These are phyloP conservation scores for Eutrema salsugineum DNA, from an alignment of 441 rosid species.

Conservation along the genomic window DNA sequence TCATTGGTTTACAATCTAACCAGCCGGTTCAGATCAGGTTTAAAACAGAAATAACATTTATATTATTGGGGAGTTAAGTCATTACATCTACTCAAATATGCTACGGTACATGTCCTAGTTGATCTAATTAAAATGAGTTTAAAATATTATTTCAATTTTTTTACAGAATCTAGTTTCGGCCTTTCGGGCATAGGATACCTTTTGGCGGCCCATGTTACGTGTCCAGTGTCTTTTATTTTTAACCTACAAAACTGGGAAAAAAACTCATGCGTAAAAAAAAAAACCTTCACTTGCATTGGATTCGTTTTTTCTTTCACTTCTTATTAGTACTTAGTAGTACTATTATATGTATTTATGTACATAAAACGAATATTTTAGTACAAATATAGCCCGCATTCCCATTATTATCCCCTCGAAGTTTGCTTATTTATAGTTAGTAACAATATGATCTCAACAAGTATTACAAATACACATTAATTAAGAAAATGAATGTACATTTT, in stretches of 20 bases:
- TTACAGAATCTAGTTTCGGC: not conserved
- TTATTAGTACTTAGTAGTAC: not conserved
- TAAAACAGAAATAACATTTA: too few relatives aligned
- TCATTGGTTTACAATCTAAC: not conserved
- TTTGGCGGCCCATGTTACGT: slow-evolving; percentile 12
- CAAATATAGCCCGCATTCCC: not conserved
- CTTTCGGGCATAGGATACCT: slow-evolving; percentile 17
- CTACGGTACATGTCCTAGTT: not conserved
- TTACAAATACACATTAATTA: not conserved
- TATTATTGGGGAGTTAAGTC: too few relatives aligned
- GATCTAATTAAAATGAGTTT: not conserved
- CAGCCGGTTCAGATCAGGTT: not conserved
- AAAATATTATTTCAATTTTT: not conserved
- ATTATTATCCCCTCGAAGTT: not conserved
- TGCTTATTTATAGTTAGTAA: not conserved
- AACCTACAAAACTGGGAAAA: not conserved
- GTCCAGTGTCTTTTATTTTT: not conserved
- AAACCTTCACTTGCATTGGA: slow-evolving; percentile 7
- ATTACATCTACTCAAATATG: not conserved
- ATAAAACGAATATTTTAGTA: slow-evolving; percentile 1
- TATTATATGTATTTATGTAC: not conserved
- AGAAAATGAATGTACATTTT: not conserved
- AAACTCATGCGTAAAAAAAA: not conserved
- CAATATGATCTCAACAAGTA: not conserved
- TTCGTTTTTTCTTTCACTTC: slow-evolving; percentile 6